Evolutionary conservation across 208 protist species (phyloP).

Genomic region (Phytomonas sp.): DNA sequence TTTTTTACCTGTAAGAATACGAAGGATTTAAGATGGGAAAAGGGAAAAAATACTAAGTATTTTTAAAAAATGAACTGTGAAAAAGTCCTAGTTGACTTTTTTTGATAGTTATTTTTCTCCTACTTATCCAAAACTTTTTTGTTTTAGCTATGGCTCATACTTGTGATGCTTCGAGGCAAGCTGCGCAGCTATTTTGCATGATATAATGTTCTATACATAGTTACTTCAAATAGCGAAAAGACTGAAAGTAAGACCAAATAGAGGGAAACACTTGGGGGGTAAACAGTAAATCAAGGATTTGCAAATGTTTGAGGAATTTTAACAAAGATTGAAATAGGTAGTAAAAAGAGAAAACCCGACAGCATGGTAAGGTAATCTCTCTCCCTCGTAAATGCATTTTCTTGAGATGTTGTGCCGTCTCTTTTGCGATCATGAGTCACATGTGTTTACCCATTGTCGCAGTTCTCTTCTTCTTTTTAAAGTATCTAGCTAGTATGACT

Average conservation of each 20-base stretch:
- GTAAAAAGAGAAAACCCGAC: neutral
- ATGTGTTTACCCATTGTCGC: conserved; percentile 2
- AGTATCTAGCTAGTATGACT: neutral
- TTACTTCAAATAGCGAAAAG: conserved; percentile 13
- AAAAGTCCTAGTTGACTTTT: neutral
- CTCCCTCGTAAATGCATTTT: neutral
- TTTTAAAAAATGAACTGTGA: neutral
- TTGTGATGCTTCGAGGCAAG: no score
- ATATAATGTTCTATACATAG: conserved; percentile 10
- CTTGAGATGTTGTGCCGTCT: neutral
- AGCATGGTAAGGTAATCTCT: neutral
- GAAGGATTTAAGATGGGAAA: neutral
- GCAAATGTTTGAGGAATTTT: conserved; percentile 1
- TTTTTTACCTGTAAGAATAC: neutral
- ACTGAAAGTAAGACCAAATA: conserved; percentile 4
- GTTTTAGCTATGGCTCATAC: no score
- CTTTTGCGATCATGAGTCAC: neutral
- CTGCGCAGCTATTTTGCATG: neutral
- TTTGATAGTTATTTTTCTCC: neutral
- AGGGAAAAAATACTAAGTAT: neutral
- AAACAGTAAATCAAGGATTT: neutral
- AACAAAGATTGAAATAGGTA: neutral
- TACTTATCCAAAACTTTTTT: no score
- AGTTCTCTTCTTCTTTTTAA: conserved; percentile 9
- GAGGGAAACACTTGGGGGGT: conserved; percentile 3